Conservation (phyloP, 2,329 filamentous ascomycete genomes). For the Cordyceps javanica region DNA sequence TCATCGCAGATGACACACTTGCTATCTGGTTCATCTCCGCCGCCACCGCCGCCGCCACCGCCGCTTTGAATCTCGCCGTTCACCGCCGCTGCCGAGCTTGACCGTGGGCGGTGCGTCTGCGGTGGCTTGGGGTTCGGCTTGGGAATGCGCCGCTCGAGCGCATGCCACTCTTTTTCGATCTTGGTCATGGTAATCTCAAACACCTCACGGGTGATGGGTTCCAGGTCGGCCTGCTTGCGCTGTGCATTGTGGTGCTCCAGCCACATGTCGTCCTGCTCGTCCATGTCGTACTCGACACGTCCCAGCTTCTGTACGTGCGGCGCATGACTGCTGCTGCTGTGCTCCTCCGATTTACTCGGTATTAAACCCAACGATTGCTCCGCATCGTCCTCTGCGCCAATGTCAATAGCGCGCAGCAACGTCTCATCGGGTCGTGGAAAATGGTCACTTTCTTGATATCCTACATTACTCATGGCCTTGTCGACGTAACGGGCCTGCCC, state of each 20-base stretch:
- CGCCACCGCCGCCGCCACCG: not conserved
- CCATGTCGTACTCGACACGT: slow-evolving; percentile 98
- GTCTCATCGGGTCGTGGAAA: slow-evolving; percentile 72
- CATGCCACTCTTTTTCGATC: slow-evolving; percentile 98
- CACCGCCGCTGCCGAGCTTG: slow-evolving; percentile 88
- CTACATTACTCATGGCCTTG: slow-evolving; percentile 91
- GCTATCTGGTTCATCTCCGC: slow-evolving; percentile 79
- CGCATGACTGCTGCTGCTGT: slow-evolving; percentile 7
- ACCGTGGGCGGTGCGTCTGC: slow-evolving; percentile 86
- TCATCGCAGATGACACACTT: slow-evolving; percentile 98
- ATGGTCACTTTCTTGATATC: slow-evolving; percentile 91
- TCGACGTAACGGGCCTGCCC: slow-evolving; percentile 90
- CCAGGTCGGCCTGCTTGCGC: slow-evolving; percentile 66
- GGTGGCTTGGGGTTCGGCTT: slow-evolving; percentile 96
- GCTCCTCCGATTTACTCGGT: slow-evolving; percentile 23
- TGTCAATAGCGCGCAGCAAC: slow-evolving; percentile 59
- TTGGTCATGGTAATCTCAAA: slow-evolving; percentile 99
- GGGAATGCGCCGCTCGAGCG: slow-evolving; percentile 89
- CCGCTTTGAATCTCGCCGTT: slow-evolving; percentile 80
- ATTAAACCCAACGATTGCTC: slow-evolving; percentile 34
- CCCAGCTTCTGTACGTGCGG: slow-evolving; percentile 47
- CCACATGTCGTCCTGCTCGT: slow-evolving; percentile 98
- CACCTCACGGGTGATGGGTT: slow-evolving; percentile 82
- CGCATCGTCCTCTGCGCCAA: slow-evolving; percentile 52
- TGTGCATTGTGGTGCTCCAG: slow-evolving; percentile 75